Base-by-base conservation (phyloP, 768 basidiomycete genomes). In the Galerina marginata region DNA sequence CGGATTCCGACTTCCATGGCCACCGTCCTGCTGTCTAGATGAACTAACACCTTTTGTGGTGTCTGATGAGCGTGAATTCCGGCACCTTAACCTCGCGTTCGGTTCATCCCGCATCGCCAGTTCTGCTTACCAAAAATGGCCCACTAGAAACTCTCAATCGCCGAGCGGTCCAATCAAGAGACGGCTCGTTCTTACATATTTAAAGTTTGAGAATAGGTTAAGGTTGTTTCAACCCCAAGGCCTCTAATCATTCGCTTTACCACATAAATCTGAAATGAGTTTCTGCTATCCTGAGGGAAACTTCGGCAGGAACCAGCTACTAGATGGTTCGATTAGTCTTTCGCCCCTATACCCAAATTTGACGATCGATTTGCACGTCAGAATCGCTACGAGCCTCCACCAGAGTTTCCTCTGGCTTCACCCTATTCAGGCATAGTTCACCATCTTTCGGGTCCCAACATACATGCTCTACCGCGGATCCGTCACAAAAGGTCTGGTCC, bases 341-440 rank as follows among this genome's bases (percentile, higher is more conserved):
- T 92, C 88, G 87, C 90, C 91, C 90, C 90, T 91, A 92, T 91
- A 91, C 90, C 89, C 90, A 91, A 90, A 88, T 92, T 90, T 81
- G 87, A 91, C 90, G 87, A 92, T 91, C 87, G 89, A 92, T 92
- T 92, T 92, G 91, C 91, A 92, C 88, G 88, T 91, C 91, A 92
- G 91, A 91, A 92, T 88, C 86, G 89, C 91, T 92, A 89, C 87
- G 86, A 90, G 88, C 90, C 88, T 91, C 90, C 90, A 92, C 89
- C 90, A 91, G 90, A 90, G 91, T 92, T 92, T 92, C 89, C 91
- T 89, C 90, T 92, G 90, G 89, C 90, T 91, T 90, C 87, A 83
- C 88, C 88, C 88, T 90, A 88, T 86, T 87, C 88, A 89, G 76
- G 77, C 87, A 90, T 90, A 90, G 87, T 90, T 90, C 88, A 90